Conservation (phyloP, 2,329 filamentous ascomycete genomes). For the Ophiostoma sp. region DNA sequence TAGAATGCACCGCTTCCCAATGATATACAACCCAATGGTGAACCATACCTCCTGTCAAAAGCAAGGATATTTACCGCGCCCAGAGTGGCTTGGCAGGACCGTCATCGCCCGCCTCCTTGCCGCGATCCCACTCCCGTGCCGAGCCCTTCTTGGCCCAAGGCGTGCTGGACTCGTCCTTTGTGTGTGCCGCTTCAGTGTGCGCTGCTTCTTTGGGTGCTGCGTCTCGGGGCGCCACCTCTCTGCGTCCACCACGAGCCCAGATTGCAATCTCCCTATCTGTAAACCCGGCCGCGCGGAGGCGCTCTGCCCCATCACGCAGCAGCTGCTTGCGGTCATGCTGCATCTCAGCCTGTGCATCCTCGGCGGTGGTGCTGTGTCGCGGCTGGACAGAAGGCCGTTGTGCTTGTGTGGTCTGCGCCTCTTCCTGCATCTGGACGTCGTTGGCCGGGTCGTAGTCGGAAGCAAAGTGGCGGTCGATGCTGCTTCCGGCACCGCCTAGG, state of each 20-base stretch:
- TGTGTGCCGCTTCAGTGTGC: not conserved
- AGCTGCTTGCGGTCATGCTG: slow-evolving; percentile 67
- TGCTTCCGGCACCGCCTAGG: slow-evolving; percentile 7
- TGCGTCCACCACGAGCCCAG: slow-evolving; percentile 60
- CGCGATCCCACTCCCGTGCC: slow-evolving; percentile 55
- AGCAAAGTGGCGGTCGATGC: slow-evolving; percentile 26
- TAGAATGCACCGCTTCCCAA: not conserved
- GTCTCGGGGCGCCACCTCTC: slow-evolving; percentile 47
- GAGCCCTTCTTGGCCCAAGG: slow-evolving; percentile 68
- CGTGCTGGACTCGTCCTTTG: not conserved
- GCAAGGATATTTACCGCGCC: slow-evolving; percentile 19
- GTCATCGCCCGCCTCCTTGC: slow-evolving; percentile 38
- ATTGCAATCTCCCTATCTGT: slow-evolving; percentile 65
- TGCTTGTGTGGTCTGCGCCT: not conserved
- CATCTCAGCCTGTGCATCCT: slow-evolving; percentile 24
- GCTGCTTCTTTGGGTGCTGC: not conserved
- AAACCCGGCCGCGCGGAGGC: slow-evolving; percentile 73
- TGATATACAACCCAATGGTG: not conserved
- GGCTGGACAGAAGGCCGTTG: not conserved
- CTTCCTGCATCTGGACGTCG: slow-evolving; percentile 16
- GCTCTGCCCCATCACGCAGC: slow-evolving; percentile 67
- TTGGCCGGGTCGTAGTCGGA: slow-evolving; percentile 25
- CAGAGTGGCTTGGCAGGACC: slow-evolving; percentile 26
- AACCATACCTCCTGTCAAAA: not conserved
- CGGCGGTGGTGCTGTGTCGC: not conserved